These are phyloP conservation scores for Triticum dicoccoides DNA, from an alignment of 176 grass and related monocot species.

Conservation along the genomic window DNA sequence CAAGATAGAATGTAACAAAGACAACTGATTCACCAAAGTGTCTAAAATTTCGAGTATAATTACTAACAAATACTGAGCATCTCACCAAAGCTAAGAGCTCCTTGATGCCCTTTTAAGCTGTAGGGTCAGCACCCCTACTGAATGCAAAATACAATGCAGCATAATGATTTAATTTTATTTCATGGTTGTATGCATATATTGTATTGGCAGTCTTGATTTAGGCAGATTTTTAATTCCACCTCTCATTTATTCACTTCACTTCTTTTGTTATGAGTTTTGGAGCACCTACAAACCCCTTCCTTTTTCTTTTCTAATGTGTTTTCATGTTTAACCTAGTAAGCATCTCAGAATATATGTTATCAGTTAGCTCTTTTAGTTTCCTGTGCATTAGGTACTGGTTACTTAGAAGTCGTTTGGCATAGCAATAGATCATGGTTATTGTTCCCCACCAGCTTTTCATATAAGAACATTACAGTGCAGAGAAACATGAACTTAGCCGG, in stretches of 20 bases:
- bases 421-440: neutral
- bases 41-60: neutral
- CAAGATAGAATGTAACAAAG: neutral
- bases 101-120: neutral
- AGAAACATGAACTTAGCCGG: neutral
- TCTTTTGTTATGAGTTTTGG: neutral
- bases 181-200: neutral
- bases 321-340: neutral
- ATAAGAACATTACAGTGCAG: neutral
- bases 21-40: neutral
- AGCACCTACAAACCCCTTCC: neutral
- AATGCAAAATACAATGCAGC: neutral
- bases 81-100: neutral
- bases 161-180: constrained; percentile 4
- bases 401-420: neutral
- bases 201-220: neutral
- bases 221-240: neutral
- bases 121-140: neutral
- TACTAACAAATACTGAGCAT: neutral
- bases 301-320: neutral
- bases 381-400: neutral
- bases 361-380: neutral
- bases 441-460: neutral
- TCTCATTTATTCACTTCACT: neutral
- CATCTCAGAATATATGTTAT: neutral